Evolutionary conservation across 208 protist species (phyloP), one percentile per base, ranked within the genome.

Genomic region (Acanthamoeba culbertsoni): DNA sequence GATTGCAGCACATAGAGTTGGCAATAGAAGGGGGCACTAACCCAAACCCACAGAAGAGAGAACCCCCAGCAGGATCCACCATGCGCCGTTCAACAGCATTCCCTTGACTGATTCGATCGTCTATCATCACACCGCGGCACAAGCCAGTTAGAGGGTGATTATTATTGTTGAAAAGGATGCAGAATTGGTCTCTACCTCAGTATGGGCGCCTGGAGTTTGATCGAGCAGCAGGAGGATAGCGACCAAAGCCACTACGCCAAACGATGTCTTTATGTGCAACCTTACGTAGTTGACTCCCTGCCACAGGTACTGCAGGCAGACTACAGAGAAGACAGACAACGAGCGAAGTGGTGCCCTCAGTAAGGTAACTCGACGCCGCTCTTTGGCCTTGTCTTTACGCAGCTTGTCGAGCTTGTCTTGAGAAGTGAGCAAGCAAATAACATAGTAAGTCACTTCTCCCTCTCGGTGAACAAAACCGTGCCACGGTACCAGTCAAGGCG

Each of bases 21-120:
- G 16, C 14, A 46, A 43, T 31, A 43, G 28, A 43, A 23, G 28
- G 18, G n/a, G 35, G 33, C 16, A 79, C 68, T 14, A 31, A 90
- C 82, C 82, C 4, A 90, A 35, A 7, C 48, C 57, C 12, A 90
- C 82, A 33, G 82, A 90, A 18, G 82, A 90, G 33, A 62, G 20
- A n/a, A 90, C 63, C 31, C 82, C 82, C 3, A 90, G 82, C 16
- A 59, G 18, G 35, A 90, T 23, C 82, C 82, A 90, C 53, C 42
- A 86, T 12, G 45, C 26, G 23, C 43, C 73, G 48, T 59, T 59
- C n/a, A 62, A 59, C n/a, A 59, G 2, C 33, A 48, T 28, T 48
- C 37, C 48, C n/a, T 57, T 86, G 20, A 40, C 73, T 31, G 28
- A 23, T 20, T 86, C 48, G 28, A 86, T 59, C 8, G 48, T 33